Evolutionary conservation across 805 yeast genomes (phyloP).

Genomic region (Yarrowia sp.): DNA sequence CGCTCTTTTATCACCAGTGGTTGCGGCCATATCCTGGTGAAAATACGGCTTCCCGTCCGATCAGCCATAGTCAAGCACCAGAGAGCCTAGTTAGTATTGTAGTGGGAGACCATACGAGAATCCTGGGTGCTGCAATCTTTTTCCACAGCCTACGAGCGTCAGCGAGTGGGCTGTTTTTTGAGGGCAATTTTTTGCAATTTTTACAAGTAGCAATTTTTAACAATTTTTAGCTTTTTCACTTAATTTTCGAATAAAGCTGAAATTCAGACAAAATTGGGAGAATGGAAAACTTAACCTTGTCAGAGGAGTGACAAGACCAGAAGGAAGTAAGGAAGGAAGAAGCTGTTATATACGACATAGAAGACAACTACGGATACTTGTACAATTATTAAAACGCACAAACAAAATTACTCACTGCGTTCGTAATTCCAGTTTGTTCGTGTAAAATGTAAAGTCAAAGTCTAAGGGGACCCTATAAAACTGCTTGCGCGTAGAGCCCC

Average conservation of each 20-base stretch:
- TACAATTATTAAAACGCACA: no score
- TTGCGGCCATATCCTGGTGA: slow-evolving; percentile 30
- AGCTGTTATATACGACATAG: no score
- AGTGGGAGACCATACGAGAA: slow-evolving; percentile 30
- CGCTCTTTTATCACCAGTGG: background rate
- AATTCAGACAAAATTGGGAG: no score
- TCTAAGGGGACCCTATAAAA: slow-evolving; percentile 19
- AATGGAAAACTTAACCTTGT: background rate
- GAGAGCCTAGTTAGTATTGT: slow-evolving; percentile 30
- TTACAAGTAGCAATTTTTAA: background rate
- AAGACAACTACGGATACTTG: no score
- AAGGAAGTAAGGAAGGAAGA: no score
- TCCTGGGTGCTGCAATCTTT: slow-evolving; percentile 31
- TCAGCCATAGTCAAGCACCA: slow-evolving; percentile 29
- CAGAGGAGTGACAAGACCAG: background rate
- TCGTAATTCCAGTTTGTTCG: no score
- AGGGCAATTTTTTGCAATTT: background rate
- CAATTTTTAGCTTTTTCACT: no score
- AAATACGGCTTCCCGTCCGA: slow-evolving; percentile 33
- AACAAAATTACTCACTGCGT: no score
- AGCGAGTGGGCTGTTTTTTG: no score
- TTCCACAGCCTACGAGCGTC: background rate
- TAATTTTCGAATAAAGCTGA: background rate
- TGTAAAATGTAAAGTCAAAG: slow-evolving; percentile 31
- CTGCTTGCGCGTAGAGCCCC: slow-evolving; percentile 33